Conservation (phyloP, 228 moss, liverwort and hornwort species). For the Sphagnum magellanicum region DNA sequence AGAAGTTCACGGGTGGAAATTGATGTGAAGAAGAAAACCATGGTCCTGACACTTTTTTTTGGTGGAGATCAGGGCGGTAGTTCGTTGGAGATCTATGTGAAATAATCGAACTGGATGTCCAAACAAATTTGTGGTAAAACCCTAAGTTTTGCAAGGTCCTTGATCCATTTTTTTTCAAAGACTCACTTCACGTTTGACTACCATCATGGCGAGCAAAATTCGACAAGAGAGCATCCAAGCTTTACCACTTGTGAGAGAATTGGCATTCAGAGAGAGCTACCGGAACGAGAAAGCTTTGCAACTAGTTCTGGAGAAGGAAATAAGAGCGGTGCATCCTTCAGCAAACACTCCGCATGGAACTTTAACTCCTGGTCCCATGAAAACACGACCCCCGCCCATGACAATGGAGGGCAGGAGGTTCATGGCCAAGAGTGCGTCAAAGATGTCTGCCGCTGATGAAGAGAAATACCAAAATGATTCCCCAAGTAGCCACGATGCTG, state of each 20-base stretch:
- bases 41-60: too few relatives aligned
- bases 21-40: too few relatives aligned
- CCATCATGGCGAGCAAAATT: conserved; percentile 14
- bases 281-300: conserved; percentile 14
- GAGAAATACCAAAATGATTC: conserved; percentile 23
- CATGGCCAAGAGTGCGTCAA: conserved; percentile 19
- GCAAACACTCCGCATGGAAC: conserved; percentile 20
- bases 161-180: too few relatives aligned
- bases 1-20: too few relatives aligned
- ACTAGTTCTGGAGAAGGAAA: conserved; percentile 29
- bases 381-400: conserved; percentile 30
- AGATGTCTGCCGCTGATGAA: conserved; percentile 14
- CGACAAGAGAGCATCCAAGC: conserved; percentile 28
- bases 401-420: conserved; percentile 12
- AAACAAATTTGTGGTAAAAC: too few relatives aligned
- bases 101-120: too few relatives aligned
- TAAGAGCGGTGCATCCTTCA: conserved; percentile 29
- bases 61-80: too few relatives aligned
- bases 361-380: conserved; percentile 32
- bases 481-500: conserved; percentile 26
- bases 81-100: too few relatives aligned
- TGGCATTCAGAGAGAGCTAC: conserved; percentile 25
- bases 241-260: conserved; percentile 30
- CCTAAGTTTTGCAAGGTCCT: too few relatives aligned
- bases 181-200: too few relatives aligned